Percentiles rank a stretch among this genome's conserved stretches.
Evolutionary conservation across 805 yeast genomes (phyloP).

Genomic region (Lachancea lanzarotensis): DNA sequence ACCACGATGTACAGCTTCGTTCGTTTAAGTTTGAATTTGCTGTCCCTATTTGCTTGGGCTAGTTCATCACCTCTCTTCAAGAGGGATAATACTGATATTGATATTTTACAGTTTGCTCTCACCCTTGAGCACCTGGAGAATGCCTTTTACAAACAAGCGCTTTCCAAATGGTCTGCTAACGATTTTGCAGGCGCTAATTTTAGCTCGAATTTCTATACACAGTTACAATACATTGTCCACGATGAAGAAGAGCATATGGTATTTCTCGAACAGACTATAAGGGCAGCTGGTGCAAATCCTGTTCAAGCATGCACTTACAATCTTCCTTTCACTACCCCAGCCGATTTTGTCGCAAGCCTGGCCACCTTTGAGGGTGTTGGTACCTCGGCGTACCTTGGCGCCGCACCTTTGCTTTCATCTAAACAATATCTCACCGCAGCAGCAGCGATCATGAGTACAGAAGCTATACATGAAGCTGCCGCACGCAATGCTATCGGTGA

Average conservation of each 20-base stretch:
- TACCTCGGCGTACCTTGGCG: slow-evolving; percentile 6
- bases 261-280: neutral
- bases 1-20: too few species aligned
- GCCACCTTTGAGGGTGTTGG: slow-evolving; percentile 7
- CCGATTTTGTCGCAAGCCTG: neutral
- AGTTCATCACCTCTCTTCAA: too few species aligned
- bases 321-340: neutral
- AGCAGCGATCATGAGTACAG: slow-evolving; percentile 4
- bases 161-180: too few species aligned
- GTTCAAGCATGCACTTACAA: slow-evolving; percentile 5
- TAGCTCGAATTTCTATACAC: too few species aligned
- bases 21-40: too few species aligned
- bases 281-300: slow-evolving; percentile 4
- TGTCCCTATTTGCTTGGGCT: too few species aligned
- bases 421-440: slow-evolving; percentile 5
- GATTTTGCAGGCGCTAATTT: too few species aligned
- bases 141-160: too few species aligned
- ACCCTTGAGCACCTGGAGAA: too few species aligned
- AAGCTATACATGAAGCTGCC: slow-evolving; percentile 5
- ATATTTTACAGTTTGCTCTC: too few species aligned
- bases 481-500: slow-evolving; percentile 5
- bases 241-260: slow-evolving; percentile 6
- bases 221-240: too few species aligned
- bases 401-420: slow-evolving; percentile 3
- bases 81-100: too few species aligned